phyloP scores from a whole-genome alignment of 148 eudicot species.

The Silene latifolia region DNA sequence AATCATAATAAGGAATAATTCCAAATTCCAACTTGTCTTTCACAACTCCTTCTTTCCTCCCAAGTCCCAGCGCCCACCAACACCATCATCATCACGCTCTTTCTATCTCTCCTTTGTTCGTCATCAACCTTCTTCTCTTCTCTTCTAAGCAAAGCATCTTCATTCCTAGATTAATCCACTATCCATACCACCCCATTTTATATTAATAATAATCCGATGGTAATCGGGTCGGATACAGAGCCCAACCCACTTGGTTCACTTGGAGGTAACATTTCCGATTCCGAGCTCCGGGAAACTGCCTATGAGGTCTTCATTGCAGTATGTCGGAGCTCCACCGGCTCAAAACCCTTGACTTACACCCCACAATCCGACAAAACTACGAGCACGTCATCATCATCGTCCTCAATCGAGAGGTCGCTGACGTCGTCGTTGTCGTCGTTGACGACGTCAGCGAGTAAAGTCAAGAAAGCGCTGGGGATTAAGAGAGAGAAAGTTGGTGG shows the following conservation, averaged over 20 bases:
- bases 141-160: neutral
- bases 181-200: neutral
- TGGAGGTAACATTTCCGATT: conserved; percentile 34
- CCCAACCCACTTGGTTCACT: conserved; percentile 52
- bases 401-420: conserved; percentile 19
- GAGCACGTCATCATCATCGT: conserved; percentile 13
- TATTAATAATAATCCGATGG: conserved; percentile 7
- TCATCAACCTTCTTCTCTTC: neutral
- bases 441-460: conserved; percentile 62
- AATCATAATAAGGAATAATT: too few species aligned
- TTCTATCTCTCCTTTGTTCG: too few species aligned
- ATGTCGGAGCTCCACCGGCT: conserved; percentile 61
- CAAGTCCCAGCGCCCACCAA: neutral
- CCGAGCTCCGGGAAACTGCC: conserved; percentile 86
- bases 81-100: neutral
- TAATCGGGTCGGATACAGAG: conserved; percentile 17
- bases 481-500: conserved; percentile 23
- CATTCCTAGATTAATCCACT: neutral
- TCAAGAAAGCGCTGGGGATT: conserved; percentile 81
- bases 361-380: conserved; percentile 37
- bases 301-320: conserved; percentile 79
- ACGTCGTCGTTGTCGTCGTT: conserved; percentile 45
- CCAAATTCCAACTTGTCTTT: too few species aligned
- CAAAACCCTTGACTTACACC: conserved; percentile 62
- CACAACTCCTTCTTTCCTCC: too few species aligned